A percentile compares a stretch with the other conserved stretches of the same genome.
These are phyloP conservation scores for Phytophthora syringae DNA, from an alignment of 352 stramenopile species.

Conservation along the genomic window DNA sequence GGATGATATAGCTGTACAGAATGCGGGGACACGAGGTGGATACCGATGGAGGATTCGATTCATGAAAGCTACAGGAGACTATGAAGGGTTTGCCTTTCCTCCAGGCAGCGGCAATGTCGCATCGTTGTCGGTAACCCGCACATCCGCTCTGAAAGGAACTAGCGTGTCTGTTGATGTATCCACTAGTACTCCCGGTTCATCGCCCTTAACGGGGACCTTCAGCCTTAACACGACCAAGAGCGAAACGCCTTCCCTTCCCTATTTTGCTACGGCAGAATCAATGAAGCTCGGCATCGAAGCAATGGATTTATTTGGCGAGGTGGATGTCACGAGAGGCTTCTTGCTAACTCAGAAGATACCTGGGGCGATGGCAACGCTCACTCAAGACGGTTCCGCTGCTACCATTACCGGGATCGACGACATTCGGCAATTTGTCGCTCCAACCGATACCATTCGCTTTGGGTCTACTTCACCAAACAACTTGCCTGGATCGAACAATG, in stretches of 20 bases:
- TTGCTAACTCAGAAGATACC: constrained; percentile 67
- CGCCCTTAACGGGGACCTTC: constrained; percentile 62
- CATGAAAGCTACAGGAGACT: constrained; percentile 76
- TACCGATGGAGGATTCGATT: constrained; percentile 84
- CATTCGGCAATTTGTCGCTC: constrained; percentile 69
- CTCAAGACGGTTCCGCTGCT: constrained; percentile 56
- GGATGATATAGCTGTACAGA: constrained; percentile 83
- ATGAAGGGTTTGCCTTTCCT: constrained; percentile 74
- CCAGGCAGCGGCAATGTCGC: constrained; percentile 80
- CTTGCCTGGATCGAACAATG: constrained; percentile 67
- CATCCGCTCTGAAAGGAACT: constrained; percentile 47
- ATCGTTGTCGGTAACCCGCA: constrained; percentile 34
- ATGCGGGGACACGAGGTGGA: constrained; percentile 79
- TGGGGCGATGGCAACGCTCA: constrained; percentile 53
- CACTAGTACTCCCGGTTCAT: constrained; percentile 58
- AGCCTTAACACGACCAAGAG: constrained; percentile 43
- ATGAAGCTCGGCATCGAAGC: constrained; percentile 79
- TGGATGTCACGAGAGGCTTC: constrained; percentile 61
- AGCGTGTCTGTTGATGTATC: constrained; percentile 57
- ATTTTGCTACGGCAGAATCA: constrained; percentile 61
- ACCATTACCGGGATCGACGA: constrained; percentile 59
- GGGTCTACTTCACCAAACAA: constrained; percentile 45
- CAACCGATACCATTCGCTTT: constrained; percentile 74
- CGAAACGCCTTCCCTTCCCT: constrained; percentile 58
- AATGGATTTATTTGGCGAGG: constrained; percentile 80